A percentile compares a stretch with the other conserved stretches of the same genome.
phyloP scores from a whole-genome alignment of 495 filamentous ascomycete species.

The Talaromyces proteolyticus region DNA sequence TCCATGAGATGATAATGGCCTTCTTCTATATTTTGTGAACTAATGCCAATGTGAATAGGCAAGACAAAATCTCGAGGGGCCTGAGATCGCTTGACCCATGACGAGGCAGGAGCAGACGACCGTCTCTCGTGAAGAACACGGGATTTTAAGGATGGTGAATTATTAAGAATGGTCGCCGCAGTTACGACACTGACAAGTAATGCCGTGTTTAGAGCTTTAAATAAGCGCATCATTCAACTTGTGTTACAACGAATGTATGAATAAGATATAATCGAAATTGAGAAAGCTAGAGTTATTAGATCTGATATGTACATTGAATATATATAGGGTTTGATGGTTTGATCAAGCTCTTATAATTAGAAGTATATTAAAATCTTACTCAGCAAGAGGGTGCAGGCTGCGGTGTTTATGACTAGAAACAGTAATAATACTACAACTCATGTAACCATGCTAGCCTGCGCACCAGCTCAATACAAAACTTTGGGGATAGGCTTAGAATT shows the following conservation, averaged over 20 bases:
- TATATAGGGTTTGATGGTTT: too few species aligned
- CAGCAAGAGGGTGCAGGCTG: too few species aligned
- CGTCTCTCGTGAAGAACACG: slow-evolving; percentile 4
- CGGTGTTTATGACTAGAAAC: too few species aligned
- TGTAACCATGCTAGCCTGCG: too few species aligned
- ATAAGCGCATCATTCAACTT: not conserved
- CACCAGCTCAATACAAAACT: too few species aligned
- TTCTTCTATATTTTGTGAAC: slow-evolving; percentile 23
- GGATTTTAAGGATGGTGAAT: not conserved
- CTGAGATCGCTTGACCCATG: slow-evolving; percentile 1
- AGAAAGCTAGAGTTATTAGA: too few species aligned
- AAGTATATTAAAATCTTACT: too few species aligned
- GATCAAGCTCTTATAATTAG: too few species aligned
- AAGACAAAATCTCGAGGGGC: slow-evolving; percentile 10
- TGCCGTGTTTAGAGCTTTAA: not conserved
- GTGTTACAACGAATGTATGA: not conserved
- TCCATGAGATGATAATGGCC: slow-evolving; percentile 24
- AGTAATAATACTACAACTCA: too few species aligned
- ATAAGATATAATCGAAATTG: not conserved
- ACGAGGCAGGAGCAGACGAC: not conserved
- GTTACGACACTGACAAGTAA: not conserved
- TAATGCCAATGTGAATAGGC: slow-evolving; percentile 25
- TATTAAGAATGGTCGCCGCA: not conserved
- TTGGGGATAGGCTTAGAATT: too few species aligned
- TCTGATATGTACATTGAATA: too few species aligned